phyloP scores from a whole-genome alignment of 306 rosid genomes.

The Sophora flavescens region DNA sequence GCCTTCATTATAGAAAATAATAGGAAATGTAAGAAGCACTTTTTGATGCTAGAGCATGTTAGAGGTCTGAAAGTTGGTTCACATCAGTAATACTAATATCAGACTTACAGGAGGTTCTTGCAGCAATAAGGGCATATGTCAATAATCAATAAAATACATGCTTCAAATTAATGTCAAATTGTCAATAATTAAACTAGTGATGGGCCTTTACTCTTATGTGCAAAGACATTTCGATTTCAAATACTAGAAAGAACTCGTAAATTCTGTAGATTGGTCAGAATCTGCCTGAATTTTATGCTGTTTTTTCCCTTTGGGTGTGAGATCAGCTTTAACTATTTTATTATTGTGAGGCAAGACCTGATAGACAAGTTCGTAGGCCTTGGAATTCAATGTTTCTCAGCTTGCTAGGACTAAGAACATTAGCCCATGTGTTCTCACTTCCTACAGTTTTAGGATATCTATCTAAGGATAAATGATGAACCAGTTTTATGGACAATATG shows the following conservation, averaged over 20 bases:
- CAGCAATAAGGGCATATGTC: background rate
- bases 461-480: background rate
- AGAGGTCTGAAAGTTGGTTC: constrained; percentile 6
- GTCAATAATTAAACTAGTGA: background rate
- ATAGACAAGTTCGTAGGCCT: background rate
- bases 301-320: background rate
- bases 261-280: background rate
- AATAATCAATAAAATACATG: background rate
- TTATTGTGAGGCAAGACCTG: background rate
- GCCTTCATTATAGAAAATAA: background rate
- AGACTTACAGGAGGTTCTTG: background rate
- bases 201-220: background rate
- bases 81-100: background rate
- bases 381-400: constrained; percentile 23
- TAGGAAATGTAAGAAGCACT: background rate
- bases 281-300: background rate
- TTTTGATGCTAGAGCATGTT: background rate
- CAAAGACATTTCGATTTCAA: too few relatives aligned
- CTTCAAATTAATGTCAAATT: background rate
- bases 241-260: background rate
- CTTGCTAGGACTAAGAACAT: constrained; percentile 25
- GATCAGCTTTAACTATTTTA: background rate
- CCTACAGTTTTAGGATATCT: constrained; percentile 11
- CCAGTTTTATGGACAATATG: background rate
- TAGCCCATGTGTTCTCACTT: background rate